Evolutionary conservation across 768 basidiomycete species (phyloP), one percentile per base, ranked within the genome.

Genomic region (Piloderma croceum): DNA sequence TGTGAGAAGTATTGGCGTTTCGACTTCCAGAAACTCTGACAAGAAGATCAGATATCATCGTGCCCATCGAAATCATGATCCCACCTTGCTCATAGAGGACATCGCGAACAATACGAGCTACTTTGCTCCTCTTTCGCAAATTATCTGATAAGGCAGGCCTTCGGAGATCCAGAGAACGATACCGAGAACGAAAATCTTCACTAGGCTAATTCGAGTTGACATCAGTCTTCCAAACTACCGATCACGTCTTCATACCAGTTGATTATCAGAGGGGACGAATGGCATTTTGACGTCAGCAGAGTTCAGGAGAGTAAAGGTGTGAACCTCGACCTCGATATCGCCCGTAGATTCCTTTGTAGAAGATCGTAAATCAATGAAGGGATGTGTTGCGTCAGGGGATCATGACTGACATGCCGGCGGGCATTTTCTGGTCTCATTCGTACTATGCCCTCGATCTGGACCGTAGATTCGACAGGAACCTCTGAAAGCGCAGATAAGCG

Each of bases 111-210:
- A 83, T 68, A 46, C 83, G 84, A 20, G 90, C 80, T n/a, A 93
- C 89, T 43, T 73, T 67, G 57, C 87, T 87, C 45, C 93, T 75
- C 51, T 77, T 83, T 53, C 79, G 83, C 49, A 97, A 66, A 62
- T 96, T 96, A 41, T 74, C 64, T 3, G 90, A 74, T 31, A 97
- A 63, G 11, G 69, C 69, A 7, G 79, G 62, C 31, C 92, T 76
- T 21, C 93, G 80, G 31, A 97, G 76, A 69, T 97, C 93, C 31
- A 96, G 76, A 69, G 88, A 82, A 40, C 93, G 85, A 62, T 86
- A 85, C 52, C 81, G 81, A 41, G 86, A 76, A 44, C 93, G 78
- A 24, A 93, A 61, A 44, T 92, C 86, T 56, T 94, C 90, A 52
- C 85, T 88, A 42, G 87, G 77, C 90, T 29, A 15, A 9, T 29